phyloP scores from a whole-genome alignment of 306 rosid species.

The Dryas octopetala region DNA sequence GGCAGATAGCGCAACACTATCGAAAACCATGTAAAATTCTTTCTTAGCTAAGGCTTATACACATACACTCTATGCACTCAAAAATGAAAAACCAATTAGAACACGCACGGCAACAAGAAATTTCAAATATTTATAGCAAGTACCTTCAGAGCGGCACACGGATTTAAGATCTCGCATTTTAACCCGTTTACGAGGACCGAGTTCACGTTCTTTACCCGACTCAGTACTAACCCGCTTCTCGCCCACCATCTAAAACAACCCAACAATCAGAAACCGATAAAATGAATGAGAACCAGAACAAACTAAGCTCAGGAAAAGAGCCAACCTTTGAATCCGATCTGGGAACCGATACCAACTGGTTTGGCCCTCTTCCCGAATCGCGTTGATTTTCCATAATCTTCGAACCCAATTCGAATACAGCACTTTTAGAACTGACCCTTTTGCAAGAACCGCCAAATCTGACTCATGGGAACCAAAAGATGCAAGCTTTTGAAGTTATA shows the following conservation, averaged over 20 bases:
- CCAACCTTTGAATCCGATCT: constrained; percentile 56
- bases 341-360: constrained; percentile 16
- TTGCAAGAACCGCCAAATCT: constrained; percentile 1
- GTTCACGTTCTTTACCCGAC: constrained; percentile 35
- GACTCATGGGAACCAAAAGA: neutral
- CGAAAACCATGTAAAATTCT: no score
- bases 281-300: neutral
- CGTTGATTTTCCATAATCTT: constrained; percentile 40
- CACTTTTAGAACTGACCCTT: neutral
- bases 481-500: neutral
- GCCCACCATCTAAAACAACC: constrained; percentile 36
- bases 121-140: neutral
- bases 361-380: constrained; percentile 22
- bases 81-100: neutral
- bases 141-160: constrained; percentile 59
- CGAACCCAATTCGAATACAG: constrained; percentile 20
- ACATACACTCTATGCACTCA: no score
- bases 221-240: constrained; percentile 51
- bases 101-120: neutral
- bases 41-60: no score
- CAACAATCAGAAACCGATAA: neutral
- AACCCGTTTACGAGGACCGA: constrained; percentile 48
- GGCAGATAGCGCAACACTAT: no score
- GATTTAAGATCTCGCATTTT: constrained; percentile 74
- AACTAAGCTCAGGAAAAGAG: constrained; percentile 13